Conservation (phyloP, 768 basidiomycete genomes). For the Boletus sp. region DNA sequence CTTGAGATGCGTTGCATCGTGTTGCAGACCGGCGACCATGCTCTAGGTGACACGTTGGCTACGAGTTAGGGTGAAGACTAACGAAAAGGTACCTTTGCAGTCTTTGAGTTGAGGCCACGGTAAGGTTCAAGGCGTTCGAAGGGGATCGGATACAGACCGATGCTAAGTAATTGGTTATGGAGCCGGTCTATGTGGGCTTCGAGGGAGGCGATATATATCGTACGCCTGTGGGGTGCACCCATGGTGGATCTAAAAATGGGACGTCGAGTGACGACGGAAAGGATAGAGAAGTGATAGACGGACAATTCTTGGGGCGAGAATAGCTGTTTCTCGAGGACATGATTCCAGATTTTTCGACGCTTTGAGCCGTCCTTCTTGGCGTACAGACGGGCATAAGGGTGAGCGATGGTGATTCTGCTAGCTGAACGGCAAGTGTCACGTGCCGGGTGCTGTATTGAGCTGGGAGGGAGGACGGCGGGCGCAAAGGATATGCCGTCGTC, state of each 20-base stretch:
- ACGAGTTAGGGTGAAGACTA: background rate
- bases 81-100: constrained; percentile 55
- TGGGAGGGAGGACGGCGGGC: background rate
- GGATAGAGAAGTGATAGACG: constrained; percentile 17
- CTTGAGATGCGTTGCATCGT: constrained; percentile 58
- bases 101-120: constrained; percentile 72
- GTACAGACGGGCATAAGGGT: constrained; percentile 69
- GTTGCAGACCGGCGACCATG: constrained; percentile 69
- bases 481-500: constrained; percentile 25
- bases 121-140: constrained; percentile 58
- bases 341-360: constrained; percentile 75
- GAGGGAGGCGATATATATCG: constrained; percentile 68
- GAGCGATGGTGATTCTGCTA: constrained; percentile 41
- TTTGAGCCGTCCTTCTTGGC: constrained; percentile 64
- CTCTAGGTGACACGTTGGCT: constrained; percentile 41
- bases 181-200: constrained; percentile 71
- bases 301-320: constrained; percentile 69
- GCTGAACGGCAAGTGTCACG: constrained; percentile 20
- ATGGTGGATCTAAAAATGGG: constrained; percentile 50
- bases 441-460: constrained; percentile 16
- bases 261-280: background rate
- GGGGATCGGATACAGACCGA: constrained; percentile 56
- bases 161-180: constrained; percentile 54
- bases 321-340: constrained; percentile 69
- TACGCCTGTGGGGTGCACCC: constrained; percentile 65